Percentiles rank a stretch among this genome's conserved stretches.
Conservation (phyloP, 768 basidiomycete genomes). For the Filobasidium wieringae region DNA sequence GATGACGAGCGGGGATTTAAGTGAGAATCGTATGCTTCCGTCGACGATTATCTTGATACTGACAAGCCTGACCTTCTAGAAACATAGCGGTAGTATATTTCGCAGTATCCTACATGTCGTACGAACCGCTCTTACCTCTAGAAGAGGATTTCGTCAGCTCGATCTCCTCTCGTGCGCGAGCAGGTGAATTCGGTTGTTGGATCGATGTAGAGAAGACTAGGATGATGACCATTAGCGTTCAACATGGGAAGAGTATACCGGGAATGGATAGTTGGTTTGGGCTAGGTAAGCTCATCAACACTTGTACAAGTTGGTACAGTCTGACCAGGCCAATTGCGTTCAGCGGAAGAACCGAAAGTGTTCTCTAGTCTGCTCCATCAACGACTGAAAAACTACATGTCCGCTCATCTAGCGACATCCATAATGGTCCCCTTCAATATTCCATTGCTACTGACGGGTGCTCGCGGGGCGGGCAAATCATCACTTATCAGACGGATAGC, state of each 20-base stretch:
- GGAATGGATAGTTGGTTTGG: conserved; percentile 43
- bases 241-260: conserved; percentile 52
- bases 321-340: not conserved
- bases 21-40: conserved; percentile 6
- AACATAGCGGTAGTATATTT: conserved; percentile 57
- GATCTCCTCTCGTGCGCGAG: conserved; percentile 43
- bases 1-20: conserved; percentile 46
- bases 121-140: conserved; percentile 45
- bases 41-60: not conserved
- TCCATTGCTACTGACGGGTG: conserved; percentile 65
- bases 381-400: not conserved
- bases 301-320: not conserved
- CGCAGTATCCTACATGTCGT: conserved; percentile 62
- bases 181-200: conserved; percentile 74
- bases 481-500: conserved; percentile 45
- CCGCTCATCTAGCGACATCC: not conserved
- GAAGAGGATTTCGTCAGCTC: conserved; percentile 37
- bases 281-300: conserved; percentile 43
- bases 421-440: conserved; percentile 30
- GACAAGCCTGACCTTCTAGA: not conserved
- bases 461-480: conserved; percentile 70
- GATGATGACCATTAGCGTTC: conserved; percentile 67
- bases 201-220: conserved; percentile 62
- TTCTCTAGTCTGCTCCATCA: not conserved
- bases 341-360: not conserved